phyloP scores from a whole-genome alignment of 768 basidiomycete species.

The Hygrophorus pudorinus region DNA sequence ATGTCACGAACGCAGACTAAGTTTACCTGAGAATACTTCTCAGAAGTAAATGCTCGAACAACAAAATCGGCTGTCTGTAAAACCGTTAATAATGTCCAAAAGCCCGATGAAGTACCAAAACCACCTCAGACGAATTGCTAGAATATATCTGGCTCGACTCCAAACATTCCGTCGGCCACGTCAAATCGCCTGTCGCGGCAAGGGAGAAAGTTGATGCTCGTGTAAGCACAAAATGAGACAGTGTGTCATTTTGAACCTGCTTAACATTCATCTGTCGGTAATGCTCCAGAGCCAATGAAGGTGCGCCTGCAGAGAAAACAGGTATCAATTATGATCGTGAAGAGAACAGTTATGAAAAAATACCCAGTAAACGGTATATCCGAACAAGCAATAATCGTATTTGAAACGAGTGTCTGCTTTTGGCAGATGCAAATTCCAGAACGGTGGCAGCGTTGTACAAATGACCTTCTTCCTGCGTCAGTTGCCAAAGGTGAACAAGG shows the following conservation, averaged over 20 bases:
- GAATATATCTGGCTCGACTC: slow-evolving; percentile 77
- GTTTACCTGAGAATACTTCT: slow-evolving; percentile 75
- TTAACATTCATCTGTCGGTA: slow-evolving; percentile 72
- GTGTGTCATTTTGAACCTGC: slow-evolving; percentile 81
- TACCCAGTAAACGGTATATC: slow-evolving; percentile 76
- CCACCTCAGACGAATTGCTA: slow-evolving; percentile 70
- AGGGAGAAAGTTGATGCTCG: slow-evolving; percentile 73
- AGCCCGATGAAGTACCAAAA: slow-evolving; percentile 6
- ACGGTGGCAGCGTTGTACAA: slow-evolving; percentile 56
- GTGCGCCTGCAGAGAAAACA: slow-evolving; percentile 43
- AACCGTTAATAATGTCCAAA: slow-evolving; percentile 3
- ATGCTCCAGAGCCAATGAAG: slow-evolving; percentile 65
- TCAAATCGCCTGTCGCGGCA: slow-evolving; percentile 66
- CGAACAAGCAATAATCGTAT: slow-evolving; percentile 68
- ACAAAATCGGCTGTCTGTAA: slow-evolving; percentile 68
- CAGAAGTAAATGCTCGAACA: slow-evolving; percentile 63
- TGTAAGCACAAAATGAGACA: slow-evolving; percentile 75
- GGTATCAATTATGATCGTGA: not conserved
- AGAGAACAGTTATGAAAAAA: slow-evolving; percentile 8
- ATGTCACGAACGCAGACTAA: not conserved
- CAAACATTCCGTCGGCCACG: slow-evolving; percentile 63
- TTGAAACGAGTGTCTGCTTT: slow-evolving; percentile 74
- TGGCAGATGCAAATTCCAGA: slow-evolving; percentile 61
- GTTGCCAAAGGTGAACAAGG: slow-evolving; percentile 53
- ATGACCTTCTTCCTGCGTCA: slow-evolving; percentile 42